Percentiles rank a stretch among this genome's conserved stretches.
These are phyloP conservation scores for Salinomyces thailandicus DNA, from an alignment of 2,329 filamentous ascomycete genomes.

Conservation along the genomic window DNA sequence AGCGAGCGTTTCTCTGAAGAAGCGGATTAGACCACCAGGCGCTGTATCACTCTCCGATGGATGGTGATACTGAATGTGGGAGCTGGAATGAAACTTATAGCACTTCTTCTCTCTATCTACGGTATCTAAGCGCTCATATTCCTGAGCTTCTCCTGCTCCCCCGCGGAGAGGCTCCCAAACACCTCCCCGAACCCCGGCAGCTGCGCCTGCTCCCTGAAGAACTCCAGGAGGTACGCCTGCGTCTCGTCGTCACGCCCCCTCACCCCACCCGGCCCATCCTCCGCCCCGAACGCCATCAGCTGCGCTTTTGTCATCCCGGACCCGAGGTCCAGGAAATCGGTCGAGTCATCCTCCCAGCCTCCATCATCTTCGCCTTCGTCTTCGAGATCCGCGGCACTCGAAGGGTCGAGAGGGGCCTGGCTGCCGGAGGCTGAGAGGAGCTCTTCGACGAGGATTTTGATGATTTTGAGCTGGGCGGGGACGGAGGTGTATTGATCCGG, in stretches of 20 bases:
- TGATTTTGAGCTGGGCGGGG: slow-evolving; percentile 80
- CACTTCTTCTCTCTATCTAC: too few relatives aligned
- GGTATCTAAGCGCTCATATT: slow-evolving; percentile 15
- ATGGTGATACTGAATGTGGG: too few relatives aligned
- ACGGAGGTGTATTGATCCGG: slow-evolving; percentile 85
- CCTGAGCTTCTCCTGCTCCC: slow-evolving; percentile 45
- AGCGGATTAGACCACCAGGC: too few relatives aligned
- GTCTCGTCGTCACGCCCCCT: slow-evolving; percentile 82
- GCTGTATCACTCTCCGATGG: too few relatives aligned
- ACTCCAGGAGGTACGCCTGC: slow-evolving; percentile 69
- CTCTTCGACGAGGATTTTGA: slow-evolving; percentile 93
- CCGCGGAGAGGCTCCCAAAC: slow-evolving; percentile 43
- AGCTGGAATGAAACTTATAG: too few relatives aligned
- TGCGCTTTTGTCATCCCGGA: slow-evolving; percentile 48
- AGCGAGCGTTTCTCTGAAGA: too few relatives aligned
- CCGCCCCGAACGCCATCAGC: slow-evolving; percentile 64
- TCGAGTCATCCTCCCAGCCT: slow-evolving; percentile 80
- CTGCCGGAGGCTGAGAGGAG: slow-evolving; percentile 66
- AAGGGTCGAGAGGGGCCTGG: slow-evolving; percentile 35
- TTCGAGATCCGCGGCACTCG: slow-evolving; percentile 49
- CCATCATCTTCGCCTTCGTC: slow-evolving; percentile 64
- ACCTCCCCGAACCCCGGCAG: slow-evolving; percentile 46
- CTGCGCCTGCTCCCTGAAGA: slow-evolving; percentile 54
- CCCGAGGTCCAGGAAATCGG: slow-evolving; percentile 63
- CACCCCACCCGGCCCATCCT: slow-evolving; percentile 36